Base-by-base conservation (phyloP, 2,329 filamentous ascomycete genomes). In the Trichoderma atroviride region DNA sequence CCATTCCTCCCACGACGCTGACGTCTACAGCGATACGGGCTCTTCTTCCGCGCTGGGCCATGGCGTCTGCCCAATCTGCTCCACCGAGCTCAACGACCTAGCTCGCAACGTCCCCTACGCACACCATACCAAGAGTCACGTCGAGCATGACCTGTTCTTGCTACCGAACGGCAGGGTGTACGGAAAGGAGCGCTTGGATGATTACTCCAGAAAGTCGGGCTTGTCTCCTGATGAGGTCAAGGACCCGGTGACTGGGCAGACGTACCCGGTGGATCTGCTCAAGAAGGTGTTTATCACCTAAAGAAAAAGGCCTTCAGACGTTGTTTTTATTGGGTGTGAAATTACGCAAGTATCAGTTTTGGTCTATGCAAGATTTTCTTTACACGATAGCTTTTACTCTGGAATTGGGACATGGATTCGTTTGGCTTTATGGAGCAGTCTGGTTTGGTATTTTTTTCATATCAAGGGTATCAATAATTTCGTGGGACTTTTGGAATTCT, bases 281-380 rank as follows among this genome's bases (percentile, higher is more conserved):
- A 92, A 92, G 83, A 97, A 96, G 83, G 94, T 98, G 27, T 99
- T 91, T 78, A 97, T 98, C 70, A 93, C 93, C 66, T 97, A 82
- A 76, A 14, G 31, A 14, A 16, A 10, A 29, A 14, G 27, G 4
- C 16, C 13, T 2, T 40, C 37, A 5, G 37, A 9, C 40, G 10
- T 19, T 2, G 3, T n/a, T 5, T 3, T 19, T n/a, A 9, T 43
- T 19, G 16, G 14, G 5, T 43, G 37, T 40, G 1, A 4, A 4
- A n/a, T 10, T 22, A 60, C 13, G 31, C 35, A 31, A 40, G 31
- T 14, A 35, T 13, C 43, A 5, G 1, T 27, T 53, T 24, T 40
- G 37, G 37, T n/a, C 29, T 24, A 24, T 53, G 7, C 27, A 19
- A 7, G 10, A 2, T 2, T 16, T 33, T 33, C 29, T 7, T 52